A percentile compares a stretch with the other conserved stretches of the same genome.
phyloP scores from a whole-genome alignment of 345 rosid species.

The Passiflora organensis region DNA sequence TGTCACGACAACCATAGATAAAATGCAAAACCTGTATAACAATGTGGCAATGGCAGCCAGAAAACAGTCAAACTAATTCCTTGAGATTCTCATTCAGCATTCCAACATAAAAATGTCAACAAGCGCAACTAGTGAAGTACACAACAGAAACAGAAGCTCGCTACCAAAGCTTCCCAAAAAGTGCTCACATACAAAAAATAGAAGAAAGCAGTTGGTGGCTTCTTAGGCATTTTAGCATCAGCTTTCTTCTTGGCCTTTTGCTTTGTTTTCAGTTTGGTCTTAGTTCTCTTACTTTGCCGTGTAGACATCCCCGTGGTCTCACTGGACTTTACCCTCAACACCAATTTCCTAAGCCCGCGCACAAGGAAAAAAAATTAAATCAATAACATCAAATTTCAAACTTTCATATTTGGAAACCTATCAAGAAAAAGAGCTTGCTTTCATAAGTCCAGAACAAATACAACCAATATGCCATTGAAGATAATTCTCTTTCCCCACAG shows the following conservation, averaged over 20 bases:
- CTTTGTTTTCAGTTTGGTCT: slow-evolving; percentile 17
- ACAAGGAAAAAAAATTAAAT: neutral
- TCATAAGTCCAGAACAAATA: neutral
- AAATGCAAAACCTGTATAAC: neutral
- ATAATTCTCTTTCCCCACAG: too few relatives aligned
- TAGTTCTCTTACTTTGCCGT: slow-evolving; percentile 2
- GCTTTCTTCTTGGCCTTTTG: slow-evolving; percentile 36
- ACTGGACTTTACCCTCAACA: slow-evolving; percentile 26
- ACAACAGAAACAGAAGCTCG: neutral
- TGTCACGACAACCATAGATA: neutral
- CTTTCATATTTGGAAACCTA: neutral
- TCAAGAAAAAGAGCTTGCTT: neutral
- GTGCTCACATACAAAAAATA: slow-evolving; percentile 55
- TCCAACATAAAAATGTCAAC: neutral
- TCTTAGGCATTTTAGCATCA: slow-evolving; percentile 71
- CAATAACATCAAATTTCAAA: slow-evolving; percentile 1
- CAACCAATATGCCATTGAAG: neutral
- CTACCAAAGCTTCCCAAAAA: neutral
- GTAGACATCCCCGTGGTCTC: slow-evolving; percentile 20
- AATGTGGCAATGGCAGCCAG: too few relatives aligned
- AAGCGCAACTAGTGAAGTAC: neutral
- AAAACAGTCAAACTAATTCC: neutral
- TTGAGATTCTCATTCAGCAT: neutral
- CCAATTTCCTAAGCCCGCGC: slow-evolving; percentile 22
- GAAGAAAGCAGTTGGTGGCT: slow-evolving; percentile 92